phyloP scores from a whole-genome alignment of 2,329 filamentous ascomycete genomes.

The Coleophoma crateriformis region DNA sequence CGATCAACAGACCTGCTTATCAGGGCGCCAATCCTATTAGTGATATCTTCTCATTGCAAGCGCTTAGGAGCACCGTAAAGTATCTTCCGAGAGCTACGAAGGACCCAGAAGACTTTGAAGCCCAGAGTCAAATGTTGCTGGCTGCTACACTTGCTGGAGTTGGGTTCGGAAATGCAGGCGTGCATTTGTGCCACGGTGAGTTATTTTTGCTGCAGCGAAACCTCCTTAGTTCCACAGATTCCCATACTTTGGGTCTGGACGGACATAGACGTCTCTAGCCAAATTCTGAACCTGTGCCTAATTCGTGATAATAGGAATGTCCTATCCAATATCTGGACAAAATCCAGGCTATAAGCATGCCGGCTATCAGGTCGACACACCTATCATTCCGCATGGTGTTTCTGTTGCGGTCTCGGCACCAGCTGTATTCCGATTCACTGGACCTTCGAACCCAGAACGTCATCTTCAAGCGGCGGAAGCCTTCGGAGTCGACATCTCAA shows the following conservation, averaged over 20 bases:
- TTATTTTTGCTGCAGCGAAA: not conserved
- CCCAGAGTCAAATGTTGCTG: slow-evolving; percentile 91
- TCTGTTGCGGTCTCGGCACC: slow-evolving; percentile 91
- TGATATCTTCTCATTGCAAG: slow-evolving; percentile 90
- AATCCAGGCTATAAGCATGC: slow-evolving; percentile 86
- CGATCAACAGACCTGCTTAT: slow-evolving; percentile 86
- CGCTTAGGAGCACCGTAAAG: slow-evolving; percentile 77
- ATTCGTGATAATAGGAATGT: slow-evolving; percentile 62
- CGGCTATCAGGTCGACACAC: slow-evolving; percentile 72
- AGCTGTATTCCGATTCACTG: slow-evolving; percentile 91
- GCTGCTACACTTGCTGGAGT: slow-evolving; percentile 92
- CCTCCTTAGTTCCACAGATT: not conserved
- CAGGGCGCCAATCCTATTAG: slow-evolving; percentile 97
- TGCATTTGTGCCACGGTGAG: slow-evolving; percentile 70
- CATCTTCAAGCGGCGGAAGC: slow-evolving; percentile 85
- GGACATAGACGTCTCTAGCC: too few species aligned
- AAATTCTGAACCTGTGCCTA: too few species aligned
- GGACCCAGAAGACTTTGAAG: slow-evolving; percentile 87
- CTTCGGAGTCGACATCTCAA: slow-evolving; percentile 84
- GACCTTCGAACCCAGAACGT: slow-evolving; percentile 82
- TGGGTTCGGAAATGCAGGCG: slow-evolving; percentile 95
- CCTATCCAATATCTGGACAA: slow-evolving; percentile 92
- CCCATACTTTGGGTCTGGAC: not conserved
- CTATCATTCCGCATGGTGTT: slow-evolving; percentile 93
- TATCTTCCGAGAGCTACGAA: slow-evolving; percentile 84